phyloP scores from a whole-genome alignment of 1,139 yeast genomes.

The Arxiozyma telluris region DNA sequence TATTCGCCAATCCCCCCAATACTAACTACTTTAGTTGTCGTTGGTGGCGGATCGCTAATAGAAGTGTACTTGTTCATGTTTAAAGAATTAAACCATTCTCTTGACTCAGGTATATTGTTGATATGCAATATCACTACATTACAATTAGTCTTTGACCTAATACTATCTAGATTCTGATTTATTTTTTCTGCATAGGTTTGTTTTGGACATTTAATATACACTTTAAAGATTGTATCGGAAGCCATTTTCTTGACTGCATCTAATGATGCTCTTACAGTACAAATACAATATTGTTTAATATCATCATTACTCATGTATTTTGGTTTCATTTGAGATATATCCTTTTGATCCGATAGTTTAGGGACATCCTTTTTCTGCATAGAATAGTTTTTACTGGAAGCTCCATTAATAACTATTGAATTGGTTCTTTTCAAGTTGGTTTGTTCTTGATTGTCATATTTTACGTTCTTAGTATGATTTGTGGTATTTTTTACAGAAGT shows the following conservation, averaged over 20 bases:
- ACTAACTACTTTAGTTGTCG: constrained; percentile 27
- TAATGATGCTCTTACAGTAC: constrained; percentile 22
- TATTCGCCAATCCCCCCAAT: constrained; percentile 31
- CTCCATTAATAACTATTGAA: constrained; percentile 7
- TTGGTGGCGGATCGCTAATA: constrained; percentile 23
- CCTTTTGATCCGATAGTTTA: not conserved
- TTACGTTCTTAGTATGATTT: not conserved
- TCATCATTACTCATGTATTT: constrained; percentile 24
- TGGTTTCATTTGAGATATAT: constrained; percentile 5
- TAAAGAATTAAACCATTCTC: constrained; percentile 23
- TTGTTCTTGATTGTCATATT: not conserved
- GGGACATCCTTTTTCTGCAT: not conserved
- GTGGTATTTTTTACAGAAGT: not conserved
- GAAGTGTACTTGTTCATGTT: constrained; percentile 15
- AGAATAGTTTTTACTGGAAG: not conserved
- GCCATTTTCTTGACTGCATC: constrained; percentile 22
- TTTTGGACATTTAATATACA: constrained; percentile 28
- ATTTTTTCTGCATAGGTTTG: constrained; percentile 22
- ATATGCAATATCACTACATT: constrained; percentile 28
- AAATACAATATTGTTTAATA: constrained; percentile 25
- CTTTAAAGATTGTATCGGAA: constrained; percentile 28
- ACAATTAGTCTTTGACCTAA: constrained; percentile 27
- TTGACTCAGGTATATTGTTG: constrained; percentile 29
- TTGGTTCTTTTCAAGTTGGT: constrained; percentile 5
- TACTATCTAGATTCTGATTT: constrained; percentile 22